Evolutionary conservation across 805 yeast species (phyloP).

Genomic region (Danielia oregonensis): DNA sequence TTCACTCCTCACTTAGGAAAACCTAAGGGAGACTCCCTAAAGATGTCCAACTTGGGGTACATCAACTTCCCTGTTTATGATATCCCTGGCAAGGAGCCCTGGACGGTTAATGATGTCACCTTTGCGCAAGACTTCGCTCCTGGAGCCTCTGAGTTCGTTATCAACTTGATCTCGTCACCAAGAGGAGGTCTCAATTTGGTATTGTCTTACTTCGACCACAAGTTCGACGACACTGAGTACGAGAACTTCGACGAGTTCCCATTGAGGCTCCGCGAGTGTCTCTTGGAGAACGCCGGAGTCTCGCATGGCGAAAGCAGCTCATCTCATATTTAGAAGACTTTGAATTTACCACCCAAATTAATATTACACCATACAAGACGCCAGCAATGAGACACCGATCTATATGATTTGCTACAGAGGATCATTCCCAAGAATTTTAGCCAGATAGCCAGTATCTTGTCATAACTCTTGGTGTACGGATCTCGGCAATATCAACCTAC

Average conservation of each 20-base stretch:
- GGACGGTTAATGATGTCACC: slow-evolving; percentile 28
- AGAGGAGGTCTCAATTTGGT: slow-evolving; percentile 34
- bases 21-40: slow-evolving; percentile 28
- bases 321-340: too few relatives aligned
- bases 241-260: slow-evolving; percentile 24
- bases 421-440: too few relatives aligned
- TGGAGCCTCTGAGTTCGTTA: slow-evolving; percentile 31
- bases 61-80: slow-evolving; percentile 19
- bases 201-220: slow-evolving; percentile 26
- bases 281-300: not conserved
- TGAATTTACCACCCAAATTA: too few relatives aligned
- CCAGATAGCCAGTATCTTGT: too few relatives aligned
- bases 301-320: too few relatives aligned
- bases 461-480: too few relatives aligned
- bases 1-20: slow-evolving; percentile 22
- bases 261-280: slow-evolving; percentile 7
- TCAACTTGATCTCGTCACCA: slow-evolving; percentile 27
- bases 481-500: too few relatives aligned
- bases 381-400: too few relatives aligned
- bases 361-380: too few relatives aligned
- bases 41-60: slow-evolving; percentile 36
- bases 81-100: slow-evolving; percentile 6
- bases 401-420: too few relatives aligned
- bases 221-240: slow-evolving; percentile 20
- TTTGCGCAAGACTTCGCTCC: slow-evolving; percentile 38